Conservation (phyloP, 225 moss, liverwort and hornwort species). For the Lunularia cruciata region DNA sequence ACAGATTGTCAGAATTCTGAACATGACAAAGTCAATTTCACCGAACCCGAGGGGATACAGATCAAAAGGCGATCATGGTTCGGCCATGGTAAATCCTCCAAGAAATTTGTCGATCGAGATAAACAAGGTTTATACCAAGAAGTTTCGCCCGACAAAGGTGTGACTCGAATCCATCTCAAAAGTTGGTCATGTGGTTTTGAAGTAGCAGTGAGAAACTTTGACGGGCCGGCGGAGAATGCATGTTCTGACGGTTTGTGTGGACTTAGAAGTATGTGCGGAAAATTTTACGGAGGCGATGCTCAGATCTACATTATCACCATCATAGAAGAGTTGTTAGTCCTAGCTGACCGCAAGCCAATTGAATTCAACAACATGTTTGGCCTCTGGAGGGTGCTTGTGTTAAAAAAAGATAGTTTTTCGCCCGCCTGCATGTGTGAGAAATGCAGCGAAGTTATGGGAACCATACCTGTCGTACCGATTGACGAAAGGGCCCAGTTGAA, state of each 20-base stretch:
- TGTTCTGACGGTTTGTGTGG: too few relatives aligned
- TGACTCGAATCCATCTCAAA: not conserved
- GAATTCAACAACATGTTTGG: constrained; percentile 9
- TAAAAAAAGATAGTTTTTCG: not conserved
- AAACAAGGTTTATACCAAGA: not conserved
- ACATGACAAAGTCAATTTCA: not conserved
- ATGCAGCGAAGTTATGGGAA: too few relatives aligned
- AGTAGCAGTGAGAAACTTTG: not conserved
- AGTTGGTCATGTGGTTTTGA: not conserved
- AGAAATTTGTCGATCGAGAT: constrained; percentile 19
- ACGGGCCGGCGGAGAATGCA: too few relatives aligned
- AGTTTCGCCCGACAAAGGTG: not conserved
- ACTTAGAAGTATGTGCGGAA: too few relatives aligned
- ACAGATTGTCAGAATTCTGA: too few relatives aligned
- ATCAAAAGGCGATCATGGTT: not conserved
- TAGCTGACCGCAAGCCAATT: constrained; percentile 9
- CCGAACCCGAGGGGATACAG: constrained; percentile 10
- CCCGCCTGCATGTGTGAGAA: not conserved
- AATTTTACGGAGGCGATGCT: not conserved
- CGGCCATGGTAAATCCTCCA: not conserved
- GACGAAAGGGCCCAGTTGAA: too few relatives aligned
- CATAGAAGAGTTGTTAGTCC: constrained; percentile 11
- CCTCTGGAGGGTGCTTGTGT: not conserved
- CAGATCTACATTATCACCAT: not conserved
- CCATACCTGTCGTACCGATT: too few relatives aligned